phyloP scores from a whole-genome alignment of 2,329 filamentous ascomycete species.

The Claviceps digitariae region DNA sequence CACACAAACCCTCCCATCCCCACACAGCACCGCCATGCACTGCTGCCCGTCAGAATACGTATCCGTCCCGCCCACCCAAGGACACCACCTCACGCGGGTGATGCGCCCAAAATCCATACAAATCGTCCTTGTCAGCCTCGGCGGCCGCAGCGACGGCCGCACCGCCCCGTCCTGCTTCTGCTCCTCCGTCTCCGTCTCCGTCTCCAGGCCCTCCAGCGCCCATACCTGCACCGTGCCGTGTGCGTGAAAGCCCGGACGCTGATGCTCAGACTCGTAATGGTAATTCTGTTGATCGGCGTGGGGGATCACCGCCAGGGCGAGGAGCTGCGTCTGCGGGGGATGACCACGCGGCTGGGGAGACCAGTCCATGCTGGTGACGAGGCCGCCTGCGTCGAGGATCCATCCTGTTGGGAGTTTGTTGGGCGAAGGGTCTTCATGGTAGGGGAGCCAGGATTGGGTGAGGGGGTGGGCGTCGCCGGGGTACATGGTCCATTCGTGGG shows the following conservation, averaged over 20 bases:
- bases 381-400: constrained; percentile 40
- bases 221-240: constrained; percentile 39
- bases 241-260: constrained; percentile 24
- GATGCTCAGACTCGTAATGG: constrained; percentile 23
- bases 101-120: constrained; percentile 39
- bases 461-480: constrained; percentile 14
- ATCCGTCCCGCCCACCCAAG: background rate
- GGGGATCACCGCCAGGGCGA: constrained; percentile 38
- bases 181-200: constrained; percentile 1
- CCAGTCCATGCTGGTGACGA: constrained; percentile 41
- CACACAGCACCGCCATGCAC: constrained; percentile 35
- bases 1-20: constrained; percentile 37
- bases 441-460: constrained; percentile 17
- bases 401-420: constrained; percentile 28
- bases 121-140: constrained; percentile 28
- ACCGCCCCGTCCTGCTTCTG: constrained; percentile 13
- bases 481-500: constrained; percentile 15
- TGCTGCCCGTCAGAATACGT: too few relatives aligned
- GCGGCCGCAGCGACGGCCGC: constrained; percentile 20
- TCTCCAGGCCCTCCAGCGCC: constrained; percentile 25
- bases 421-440: constrained; percentile 12
- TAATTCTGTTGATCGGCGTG: constrained; percentile 34
- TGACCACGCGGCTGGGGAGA: constrained; percentile 27
- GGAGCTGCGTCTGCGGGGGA: constrained; percentile 32
- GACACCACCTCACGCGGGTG: constrained; percentile 34